Evolutionary conservation across 768 basidiomycete species (phyloP), one percentile per base, ranked within the genome.

Genomic region (Cubamyces sp.): DNA sequence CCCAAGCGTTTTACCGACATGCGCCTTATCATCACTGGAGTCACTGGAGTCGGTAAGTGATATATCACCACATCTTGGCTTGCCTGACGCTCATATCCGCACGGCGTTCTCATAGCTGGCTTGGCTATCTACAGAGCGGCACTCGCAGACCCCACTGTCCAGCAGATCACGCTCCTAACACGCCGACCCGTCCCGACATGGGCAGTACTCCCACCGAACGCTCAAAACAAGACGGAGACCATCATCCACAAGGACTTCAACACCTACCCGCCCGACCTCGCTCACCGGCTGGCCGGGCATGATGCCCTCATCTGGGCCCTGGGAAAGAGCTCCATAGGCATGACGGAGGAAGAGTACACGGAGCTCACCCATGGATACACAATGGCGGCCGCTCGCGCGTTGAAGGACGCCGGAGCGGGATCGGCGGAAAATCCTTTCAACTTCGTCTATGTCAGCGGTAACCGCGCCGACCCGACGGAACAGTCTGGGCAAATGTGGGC

Each of bases 391-490:
- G 68, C 71, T 8, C 61, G 64, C 15, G 75, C 76, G 6, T 60
- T 79, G 25, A 64, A 68, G 48, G 68, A 71, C 18, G 70, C 69
- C 15, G 71, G 72, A 16, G 68, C 72, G 14, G 74, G 72, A 18
- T 64, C 57, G 39, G 54, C 53, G n/a, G 64, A 58, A 15, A 52
- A 60, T 42, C 76, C 76, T 1, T 77, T 78, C 69, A 64, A 71
- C n/a, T 78, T 79, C 60, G 70, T 78, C 30, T 78, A 70, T 62
- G 49, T 78, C 55, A 77, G 76, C 42, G 77, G 78, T 6, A 73
- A 77, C 58, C 65, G 64, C 12, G 76, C 78, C 14, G 75, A 77
- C 54, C 77, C 76, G 37, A 67, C 68, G 21, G 73, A 70, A 42
- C 69, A 71, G 55, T 70, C 71, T 18, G 19, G 57, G n/a, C 61